Evolutionary conservation across 495 filamentous ascomycete genomes (phyloP).

Genomic region (Lindgomyces ingoldianus): DNA sequence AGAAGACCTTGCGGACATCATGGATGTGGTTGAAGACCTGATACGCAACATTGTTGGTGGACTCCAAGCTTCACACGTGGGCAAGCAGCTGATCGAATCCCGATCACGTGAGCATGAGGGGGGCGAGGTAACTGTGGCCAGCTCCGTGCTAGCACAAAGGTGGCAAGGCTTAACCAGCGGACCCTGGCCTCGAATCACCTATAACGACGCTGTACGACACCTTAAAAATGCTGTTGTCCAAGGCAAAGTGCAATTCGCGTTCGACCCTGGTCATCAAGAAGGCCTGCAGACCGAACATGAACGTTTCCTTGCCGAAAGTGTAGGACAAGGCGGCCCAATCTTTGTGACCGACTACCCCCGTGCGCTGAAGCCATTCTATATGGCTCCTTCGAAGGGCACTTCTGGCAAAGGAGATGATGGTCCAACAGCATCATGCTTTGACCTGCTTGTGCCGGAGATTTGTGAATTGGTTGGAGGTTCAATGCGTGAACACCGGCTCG

Average conservation of each 20-base stretch:
- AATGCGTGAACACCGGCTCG: conserved; percentile 83
- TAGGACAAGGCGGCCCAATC: conserved; percentile 72
- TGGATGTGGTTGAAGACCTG: conserved; percentile 77
- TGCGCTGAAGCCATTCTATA: conserved; percentile 92
- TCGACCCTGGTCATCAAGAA: conserved; percentile 66
- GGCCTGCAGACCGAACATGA: conserved; percentile 93
- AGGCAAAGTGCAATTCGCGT: conserved; percentile 59
- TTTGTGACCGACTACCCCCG: conserved; percentile 93
- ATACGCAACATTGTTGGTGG: conserved; percentile 61
- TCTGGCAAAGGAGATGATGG: conserved; percentile 26
- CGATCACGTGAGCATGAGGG: conserved; percentile 46
- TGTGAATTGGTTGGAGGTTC: conserved; percentile 92
- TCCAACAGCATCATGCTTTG: conserved; percentile 86
- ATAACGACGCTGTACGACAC: conserved; percentile 70
- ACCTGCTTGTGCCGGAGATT: conserved; percentile 85
- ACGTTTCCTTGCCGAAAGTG: conserved; percentile 72
- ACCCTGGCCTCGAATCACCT: conserved; percentile 83
- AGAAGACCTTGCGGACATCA: conserved; percentile 65
- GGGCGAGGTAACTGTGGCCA: conserved; percentile 40
- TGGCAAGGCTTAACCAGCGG: conserved; percentile 67
- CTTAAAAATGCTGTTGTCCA: conserved; percentile 62
- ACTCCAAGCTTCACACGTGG: conserved; percentile 58
- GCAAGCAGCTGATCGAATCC: conserved; percentile 61
- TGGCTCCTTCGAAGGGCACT: conserved; percentile 61
- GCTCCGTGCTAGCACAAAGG: conserved; percentile 59